Evolutionary conservation across 768 basidiomycete species (phyloP).

Genomic region (Coprinopsis sp.): DNA sequence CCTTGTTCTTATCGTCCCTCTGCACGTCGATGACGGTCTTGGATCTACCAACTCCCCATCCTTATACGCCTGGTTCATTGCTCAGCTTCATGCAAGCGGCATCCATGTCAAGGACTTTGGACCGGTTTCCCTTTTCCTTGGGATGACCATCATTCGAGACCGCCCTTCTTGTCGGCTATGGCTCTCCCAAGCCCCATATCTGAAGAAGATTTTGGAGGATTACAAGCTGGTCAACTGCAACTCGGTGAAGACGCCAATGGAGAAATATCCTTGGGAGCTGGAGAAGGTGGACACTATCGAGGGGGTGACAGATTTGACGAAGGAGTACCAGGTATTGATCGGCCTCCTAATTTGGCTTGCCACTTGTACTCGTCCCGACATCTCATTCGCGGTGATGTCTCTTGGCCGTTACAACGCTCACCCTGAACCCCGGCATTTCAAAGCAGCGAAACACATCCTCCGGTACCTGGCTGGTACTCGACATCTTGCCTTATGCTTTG

Average conservation of each 20-base stretch:
- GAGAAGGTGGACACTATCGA: not conserved
- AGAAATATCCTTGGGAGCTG: too few relatives aligned
- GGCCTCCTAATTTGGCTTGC: conserved; percentile 19
- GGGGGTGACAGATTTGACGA: not conserved
- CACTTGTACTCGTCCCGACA: too few relatives aligned
- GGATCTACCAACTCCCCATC: conserved; percentile 4
- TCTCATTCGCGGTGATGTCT: conserved; percentile 20
- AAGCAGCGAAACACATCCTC: conserved; percentile 19
- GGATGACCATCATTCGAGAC: conserved; percentile 11
- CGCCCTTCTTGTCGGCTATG: conserved; percentile 11
- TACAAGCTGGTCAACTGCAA: conserved; percentile 6
- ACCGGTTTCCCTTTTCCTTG: conserved; percentile 9
- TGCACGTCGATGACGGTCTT: conserved; percentile 11
- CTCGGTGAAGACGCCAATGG: not conserved
- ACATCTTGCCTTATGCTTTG: conserved; percentile 13
- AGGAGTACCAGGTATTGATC: conserved; percentile 12
- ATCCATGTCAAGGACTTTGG: too few relatives aligned
- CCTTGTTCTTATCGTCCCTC: too few relatives aligned
- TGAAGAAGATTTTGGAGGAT: conserved; percentile 10
- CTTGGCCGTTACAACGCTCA: conserved; percentile 23
- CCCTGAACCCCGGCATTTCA: too few relatives aligned
- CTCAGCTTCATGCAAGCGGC: too few relatives aligned
- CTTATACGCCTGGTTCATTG: conserved; percentile 9
- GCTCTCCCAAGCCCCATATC: conserved; percentile 9
- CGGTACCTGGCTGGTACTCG: conserved; percentile 24